Percentiles rank a stretch among this genome's conserved stretches.
These are phyloP conservation scores for Dactylella cylindrospora DNA, from an alignment of 2,329 filamentous ascomycete species.

Conservation along the genomic window DNA sequence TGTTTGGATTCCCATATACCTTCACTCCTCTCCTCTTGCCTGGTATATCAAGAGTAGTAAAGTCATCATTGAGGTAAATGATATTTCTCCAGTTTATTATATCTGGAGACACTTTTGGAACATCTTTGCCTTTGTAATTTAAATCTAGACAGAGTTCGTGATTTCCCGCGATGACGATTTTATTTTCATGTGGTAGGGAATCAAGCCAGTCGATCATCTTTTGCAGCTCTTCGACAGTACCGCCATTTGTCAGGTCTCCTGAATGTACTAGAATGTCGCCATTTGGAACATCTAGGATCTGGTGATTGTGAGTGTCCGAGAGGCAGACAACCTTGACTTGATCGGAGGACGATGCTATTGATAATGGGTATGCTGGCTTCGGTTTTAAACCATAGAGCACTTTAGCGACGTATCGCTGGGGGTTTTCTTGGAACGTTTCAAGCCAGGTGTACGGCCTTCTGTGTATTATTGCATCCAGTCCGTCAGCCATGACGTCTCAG, in stretches of 20 bases:
- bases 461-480: conserved; percentile 27
- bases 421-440: conserved; percentile 7
- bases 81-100: conserved; percentile 67
- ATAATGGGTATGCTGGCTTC: background rate
- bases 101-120: conserved; percentile 57
- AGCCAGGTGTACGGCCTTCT: conserved; percentile 9
- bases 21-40: conserved; percentile 59
- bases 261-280: conserved; percentile 89
- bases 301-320: conserved; percentile 79
- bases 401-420: conserved; percentile 15
- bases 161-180: conserved; percentile 82
- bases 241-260: conserved; percentile 77
- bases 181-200: conserved; percentile 71
- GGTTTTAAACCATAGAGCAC: conserved; percentile 1
- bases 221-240: conserved; percentile 73
- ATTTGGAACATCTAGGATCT: conserved; percentile 63
- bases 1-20: conserved; percentile 78
- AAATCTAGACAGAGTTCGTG: conserved; percentile 83
- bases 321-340: conserved; percentile 79
- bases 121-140: conserved; percentile 60
- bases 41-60: conserved; percentile 65
- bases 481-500: conserved; percentile 17
- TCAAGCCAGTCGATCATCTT: conserved; percentile 80
- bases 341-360: conserved; percentile 31
- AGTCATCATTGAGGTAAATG: conserved; percentile 72